phyloP scores from a whole-genome alignment of 1,139 yeast species.

The Scheffersomyces cryptocercus region DNA sequence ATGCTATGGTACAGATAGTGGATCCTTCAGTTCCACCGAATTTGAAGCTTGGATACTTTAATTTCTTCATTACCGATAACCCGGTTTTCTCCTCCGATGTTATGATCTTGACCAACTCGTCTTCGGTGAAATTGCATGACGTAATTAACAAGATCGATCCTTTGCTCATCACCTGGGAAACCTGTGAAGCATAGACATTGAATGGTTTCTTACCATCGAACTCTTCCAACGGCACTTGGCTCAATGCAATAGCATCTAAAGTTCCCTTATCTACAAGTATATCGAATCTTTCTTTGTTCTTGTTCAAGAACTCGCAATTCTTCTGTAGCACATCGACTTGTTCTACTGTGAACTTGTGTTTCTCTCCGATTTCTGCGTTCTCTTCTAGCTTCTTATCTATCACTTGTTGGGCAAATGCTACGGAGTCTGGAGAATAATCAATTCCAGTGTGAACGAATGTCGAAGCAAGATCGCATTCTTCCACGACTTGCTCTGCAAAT shows the following conservation, averaged over 20 bases:
- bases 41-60: conserved; percentile 76
- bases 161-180: conserved; percentile 53
- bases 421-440: conserved; percentile 82
- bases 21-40: conserved; percentile 90
- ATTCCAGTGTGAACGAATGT: conserved; percentile 58
- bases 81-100: conserved; percentile 28
- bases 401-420: conserved; percentile 67
- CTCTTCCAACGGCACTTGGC: conserved; percentile 50
- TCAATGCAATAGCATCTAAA: conserved; percentile 90
- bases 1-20: conserved; percentile 85
- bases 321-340: conserved; percentile 47
- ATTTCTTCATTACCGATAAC: conserved; percentile 58
- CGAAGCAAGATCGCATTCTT: conserved; percentile 40
- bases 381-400: conserved; percentile 41
- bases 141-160: conserved; percentile 75
- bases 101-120: conserved; percentile 63
- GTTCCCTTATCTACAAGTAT: conserved; percentile 92
- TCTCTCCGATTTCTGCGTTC: conserved; percentile 7
- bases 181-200: conserved; percentile 64
- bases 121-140: conserved; percentile 91
- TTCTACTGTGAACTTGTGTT: conserved; percentile 36
- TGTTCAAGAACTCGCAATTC: conserved; percentile 32
- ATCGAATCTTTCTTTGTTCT: conserved; percentile 52
- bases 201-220: conserved; percentile 51
- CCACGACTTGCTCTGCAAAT: conserved; percentile 53